Evolutionary conservation across 495 filamentous ascomycete species (phyloP), one percentile per base, ranked within the genome.

Genomic region (Penicillium mononematosum): DNA sequence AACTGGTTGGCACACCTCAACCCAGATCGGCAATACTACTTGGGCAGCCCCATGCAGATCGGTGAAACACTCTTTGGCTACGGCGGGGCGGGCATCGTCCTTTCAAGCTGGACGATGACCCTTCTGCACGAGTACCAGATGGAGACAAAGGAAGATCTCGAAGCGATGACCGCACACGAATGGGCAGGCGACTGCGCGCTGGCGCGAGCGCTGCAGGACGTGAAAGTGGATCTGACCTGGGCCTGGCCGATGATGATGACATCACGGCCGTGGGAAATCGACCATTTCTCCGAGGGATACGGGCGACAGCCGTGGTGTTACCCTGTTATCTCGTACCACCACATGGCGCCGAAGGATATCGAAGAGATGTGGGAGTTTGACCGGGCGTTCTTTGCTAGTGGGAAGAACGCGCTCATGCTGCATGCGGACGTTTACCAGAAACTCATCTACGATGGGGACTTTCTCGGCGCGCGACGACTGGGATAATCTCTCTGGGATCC

Each of bases 61-160:
- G 72, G 63, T 4, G 64, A 72, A 5, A 60, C 63, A 7, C 75
- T 56, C 5, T 88, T 88, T 54, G 85, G 74, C 0, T 85, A 88
- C 61, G 84, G 85, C 31, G 86, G 85, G 2, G 78, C 80, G 8
- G 86, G 86, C 4, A 84, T 86, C 46, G 58, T 88, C 22, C 59
- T 88, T 45, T 60, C 71, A 4, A 56, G 58, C 8, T 45, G 57
- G 27, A 66, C 70, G 0, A 64, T 70, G 56, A 32, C 50, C 0
- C 63, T 56, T 24, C 39, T 73, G 12, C 56, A 60, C 20, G 43
- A 55, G 20, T 56, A 73, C 44, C 64, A 53, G 9, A 47, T 45
- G 8, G 34, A 62, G 10, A 29, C 56, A 24, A 54, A 56, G 12
- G 52, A 48, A 36, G 67, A 74, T 16, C 27, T 74, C 25, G 71